Percentiles rank a stretch among this genome's conserved stretches.
Evolutionary conservation across 192 early-diverging fungal species (phyloP).

Genomic region (Obelidium mucronatum): DNA sequence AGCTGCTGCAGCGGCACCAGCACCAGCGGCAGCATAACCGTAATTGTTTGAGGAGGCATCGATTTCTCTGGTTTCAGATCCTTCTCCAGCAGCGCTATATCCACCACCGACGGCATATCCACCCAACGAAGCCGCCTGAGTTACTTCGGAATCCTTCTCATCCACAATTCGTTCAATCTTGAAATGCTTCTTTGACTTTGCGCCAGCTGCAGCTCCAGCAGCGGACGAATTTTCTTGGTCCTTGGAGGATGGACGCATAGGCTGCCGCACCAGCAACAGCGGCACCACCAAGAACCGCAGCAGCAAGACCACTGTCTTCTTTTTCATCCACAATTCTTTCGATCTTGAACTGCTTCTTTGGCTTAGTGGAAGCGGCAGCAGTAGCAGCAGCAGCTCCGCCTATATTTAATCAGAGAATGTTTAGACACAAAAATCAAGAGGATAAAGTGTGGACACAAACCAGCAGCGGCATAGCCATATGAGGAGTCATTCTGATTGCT

Average conservation of each 20-base stretch:
- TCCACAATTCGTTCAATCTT: constrained; percentile 14
- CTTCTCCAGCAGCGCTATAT: too few species aligned
- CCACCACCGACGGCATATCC: too few species aligned
- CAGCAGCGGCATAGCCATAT: neutral
- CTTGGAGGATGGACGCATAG: neutral
- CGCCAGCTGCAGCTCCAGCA: constrained; percentile 4
- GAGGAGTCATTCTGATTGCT: neutral
- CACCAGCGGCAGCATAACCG: neutral
- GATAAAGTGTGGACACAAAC: neutral
- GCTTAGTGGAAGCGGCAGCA: neutral
- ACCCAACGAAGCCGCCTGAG: too few species aligned
- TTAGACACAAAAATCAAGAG: neutral
- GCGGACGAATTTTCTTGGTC: neutral
- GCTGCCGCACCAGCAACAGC: neutral
- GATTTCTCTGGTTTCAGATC: too few species aligned
- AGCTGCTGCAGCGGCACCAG: constrained; percentile 11
- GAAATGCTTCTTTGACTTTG: constrained; percentile 11
- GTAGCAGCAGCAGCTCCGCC: neutral
- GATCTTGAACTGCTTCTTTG: constrained; percentile 14
- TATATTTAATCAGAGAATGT: neutral
- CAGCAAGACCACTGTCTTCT: neutral
- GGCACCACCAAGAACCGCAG: neutral
- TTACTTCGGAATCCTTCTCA: constrained; percentile 13
- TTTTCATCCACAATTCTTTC: neutral
- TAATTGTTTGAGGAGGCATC: too few species aligned